Evolutionary conservation across 352 stramenopile genomes (phyloP), one percentile per base, ranked within the genome.

Genomic region (Phytophthora melonis): DNA sequence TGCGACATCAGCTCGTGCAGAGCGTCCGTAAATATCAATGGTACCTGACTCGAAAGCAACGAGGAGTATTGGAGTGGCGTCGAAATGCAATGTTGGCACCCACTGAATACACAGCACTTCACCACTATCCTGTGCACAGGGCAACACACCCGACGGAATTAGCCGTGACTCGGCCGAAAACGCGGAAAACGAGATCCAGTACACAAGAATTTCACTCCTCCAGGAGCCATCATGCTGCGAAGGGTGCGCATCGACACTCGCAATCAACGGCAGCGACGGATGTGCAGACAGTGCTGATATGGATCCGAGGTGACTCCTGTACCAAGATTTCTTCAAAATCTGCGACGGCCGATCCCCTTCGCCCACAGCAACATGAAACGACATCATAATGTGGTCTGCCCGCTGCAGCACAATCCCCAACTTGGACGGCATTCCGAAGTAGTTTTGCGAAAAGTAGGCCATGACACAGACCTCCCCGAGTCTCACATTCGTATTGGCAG

Each of bases 291-390:
- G 72, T n/a, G 88, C 87, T 18, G 80, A 78, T 36, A 94, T 93
- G 0, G 81, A 83, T 7, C 85, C 86, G n/a, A 86, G 54, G 53
- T 95, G 89, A 68, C 82, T 88, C 18, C 89, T 79, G 52, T 93
- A 92, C 89, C 89, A 95, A 19, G 82, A 92, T 65, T 93, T 95
- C 70, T 91, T 89, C 55, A 91, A 86, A 49, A 95, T 78, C 32
- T 81, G 79, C 19, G 84, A 77, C 54, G 75, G 49, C 63, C 64
- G 45, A 64, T 82, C 68, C n/a, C 71, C 78, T 53, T 80, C 65
- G 5, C 72, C 79, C 10, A 92, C 81, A 56, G 74, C 75, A 23
- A 94, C 79, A 21, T 89, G 83, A 63, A 92, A 93, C 45, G 86
- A 94, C 58, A 95, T 71, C 45, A 95, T 72, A 55, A 95, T 93